Conservation (phyloP, 2,329 filamentous ascomycete species). For the Apiospora pterosperma region DNA sequence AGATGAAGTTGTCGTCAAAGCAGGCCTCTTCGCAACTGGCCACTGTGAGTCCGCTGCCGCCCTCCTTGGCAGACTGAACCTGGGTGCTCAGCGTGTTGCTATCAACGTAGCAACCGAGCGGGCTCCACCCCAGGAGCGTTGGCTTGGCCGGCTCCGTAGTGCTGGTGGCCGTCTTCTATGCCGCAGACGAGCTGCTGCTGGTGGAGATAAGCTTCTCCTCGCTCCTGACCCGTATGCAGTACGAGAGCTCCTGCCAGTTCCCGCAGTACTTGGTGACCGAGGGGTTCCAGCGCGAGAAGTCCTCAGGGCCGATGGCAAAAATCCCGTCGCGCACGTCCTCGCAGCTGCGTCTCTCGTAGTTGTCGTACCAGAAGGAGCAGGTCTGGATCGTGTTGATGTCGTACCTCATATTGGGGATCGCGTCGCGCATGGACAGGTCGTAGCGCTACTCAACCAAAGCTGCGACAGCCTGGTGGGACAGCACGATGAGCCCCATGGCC, state of each 20-base stretch:
- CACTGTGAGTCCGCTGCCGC: neutral
- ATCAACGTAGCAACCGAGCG: neutral
- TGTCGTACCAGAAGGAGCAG: neutral
- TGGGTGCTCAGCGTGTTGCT: neutral
- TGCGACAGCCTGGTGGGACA: neutral
- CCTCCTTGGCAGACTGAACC: neutral
- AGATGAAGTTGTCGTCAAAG: neutral
- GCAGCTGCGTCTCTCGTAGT: neutral
- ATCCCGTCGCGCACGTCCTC: neutral
- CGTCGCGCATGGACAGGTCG: neutral
- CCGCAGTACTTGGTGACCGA: neutral
- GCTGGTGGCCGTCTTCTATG: neutral
- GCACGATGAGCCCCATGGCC: neutral
- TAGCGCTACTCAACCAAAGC: neutral
- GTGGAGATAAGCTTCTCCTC: neutral
- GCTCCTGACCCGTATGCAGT: neutral
- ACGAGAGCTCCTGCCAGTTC: neutral
- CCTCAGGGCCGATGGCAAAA: neutral
- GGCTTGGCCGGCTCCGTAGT: neutral
- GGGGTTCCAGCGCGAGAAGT: neutral
- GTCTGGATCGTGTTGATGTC: neutral
- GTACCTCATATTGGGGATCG: neutral
- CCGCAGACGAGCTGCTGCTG: neutral
- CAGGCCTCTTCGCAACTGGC: neutral
- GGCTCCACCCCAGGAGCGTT: neutral